phyloP scores from a whole-genome alignment of 1,284 basidiomycete species.

The Tranzscheliella williamsii region DNA sequence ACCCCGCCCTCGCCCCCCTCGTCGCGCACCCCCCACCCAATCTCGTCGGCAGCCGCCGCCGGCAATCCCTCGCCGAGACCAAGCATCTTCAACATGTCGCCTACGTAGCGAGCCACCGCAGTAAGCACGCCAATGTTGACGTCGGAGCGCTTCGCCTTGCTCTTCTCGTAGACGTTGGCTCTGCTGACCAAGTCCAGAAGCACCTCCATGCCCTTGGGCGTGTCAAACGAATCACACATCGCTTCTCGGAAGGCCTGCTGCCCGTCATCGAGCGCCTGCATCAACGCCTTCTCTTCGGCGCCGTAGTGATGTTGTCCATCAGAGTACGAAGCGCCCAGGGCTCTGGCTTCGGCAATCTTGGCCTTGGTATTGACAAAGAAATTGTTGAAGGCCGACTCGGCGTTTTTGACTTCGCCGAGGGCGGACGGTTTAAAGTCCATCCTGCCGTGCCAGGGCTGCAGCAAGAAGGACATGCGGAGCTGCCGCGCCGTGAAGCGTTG shows the following conservation, averaged over 20 bases:
- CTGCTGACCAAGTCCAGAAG: conserved; percentile 83
- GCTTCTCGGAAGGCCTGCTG: conserved; percentile 83
- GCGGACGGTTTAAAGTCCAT: conserved; percentile 92
- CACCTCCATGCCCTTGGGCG: conserved; percentile 77
- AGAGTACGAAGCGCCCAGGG: conserved; percentile 62
- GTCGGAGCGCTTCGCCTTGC: conserved; percentile 61
- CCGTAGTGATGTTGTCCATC: conserved; percentile 63
- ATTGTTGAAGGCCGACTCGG: conserved; percentile 89
- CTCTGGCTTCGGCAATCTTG: conserved; percentile 64
- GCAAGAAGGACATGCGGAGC: conserved; percentile 89
- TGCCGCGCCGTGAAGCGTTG: conserved; percentile 83
- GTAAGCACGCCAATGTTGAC: conserved; percentile 74
- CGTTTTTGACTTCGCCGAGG: conserved; percentile 80
- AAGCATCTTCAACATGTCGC: conserved; percentile 89
- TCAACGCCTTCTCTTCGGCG: conserved; percentile 39
- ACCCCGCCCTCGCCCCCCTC: conserved; percentile 19
- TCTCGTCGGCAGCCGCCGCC: conserved; percentile 26
- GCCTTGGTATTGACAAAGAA: conserved; percentile 90
- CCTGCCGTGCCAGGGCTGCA: conserved; percentile 87
- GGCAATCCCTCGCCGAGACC: conserved; percentile 79
- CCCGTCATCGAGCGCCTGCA: conserved; percentile 71
- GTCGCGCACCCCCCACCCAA: conserved; percentile 53
- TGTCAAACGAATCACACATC: conserved; percentile 97
- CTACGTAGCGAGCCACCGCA: conserved; percentile 80
- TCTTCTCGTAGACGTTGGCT: conserved; percentile 81